Percentiles rank a stretch among this genome's conserved stretches.
Conservation (phyloP, 768 basidiomycete genomes). For the Calocybe cyanea region DNA sequence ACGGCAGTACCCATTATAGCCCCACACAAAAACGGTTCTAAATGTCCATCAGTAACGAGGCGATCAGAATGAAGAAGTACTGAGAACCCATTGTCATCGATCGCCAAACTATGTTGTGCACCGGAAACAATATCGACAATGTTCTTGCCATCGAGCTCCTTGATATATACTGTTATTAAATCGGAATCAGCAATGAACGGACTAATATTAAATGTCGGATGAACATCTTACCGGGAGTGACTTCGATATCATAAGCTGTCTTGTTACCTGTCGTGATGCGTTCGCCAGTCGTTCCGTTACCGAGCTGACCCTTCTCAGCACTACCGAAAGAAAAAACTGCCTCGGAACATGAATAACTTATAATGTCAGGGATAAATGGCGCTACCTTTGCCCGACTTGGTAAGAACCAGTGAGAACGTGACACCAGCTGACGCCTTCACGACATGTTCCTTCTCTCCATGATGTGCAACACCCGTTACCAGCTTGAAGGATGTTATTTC, state of each 20-base stretch:
- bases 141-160: slow-evolving; percentile 70
- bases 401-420: slow-evolving; percentile 80
- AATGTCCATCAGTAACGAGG: background rate
- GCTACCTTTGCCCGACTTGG: slow-evolving; percentile 76
- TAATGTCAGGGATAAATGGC: background rate
- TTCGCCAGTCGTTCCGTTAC: slow-evolving; percentile 48
- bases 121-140: slow-evolving; percentile 84
- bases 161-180: slow-evolving; percentile 56
- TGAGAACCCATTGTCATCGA: slow-evolving; percentile 68
- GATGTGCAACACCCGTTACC: slow-evolving; percentile 54
- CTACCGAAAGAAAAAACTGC: background rate
- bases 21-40: slow-evolving; percentile 82
- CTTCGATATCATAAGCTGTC: slow-evolving; percentile 75
- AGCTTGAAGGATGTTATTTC: slow-evolving; percentile 66
- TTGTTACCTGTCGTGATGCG: slow-evolving; percentile 85
- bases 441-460: slow-evolving; percentile 60
- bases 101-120: slow-evolving; percentile 80
- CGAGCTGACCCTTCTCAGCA: background rate
- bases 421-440: slow-evolving; percentile 78
- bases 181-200: background rate
- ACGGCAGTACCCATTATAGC: slow-evolving; percentile 88
- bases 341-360: background rate
- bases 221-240: slow-evolving; percentile 52
- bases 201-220: background rate
- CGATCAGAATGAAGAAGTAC: background rate